A percentile compares a stretch with the other conserved stretches of the same genome.
Conservation (phyloP, 2,329 filamentous ascomycete genomes). For the Fusarium secorum region DNA sequence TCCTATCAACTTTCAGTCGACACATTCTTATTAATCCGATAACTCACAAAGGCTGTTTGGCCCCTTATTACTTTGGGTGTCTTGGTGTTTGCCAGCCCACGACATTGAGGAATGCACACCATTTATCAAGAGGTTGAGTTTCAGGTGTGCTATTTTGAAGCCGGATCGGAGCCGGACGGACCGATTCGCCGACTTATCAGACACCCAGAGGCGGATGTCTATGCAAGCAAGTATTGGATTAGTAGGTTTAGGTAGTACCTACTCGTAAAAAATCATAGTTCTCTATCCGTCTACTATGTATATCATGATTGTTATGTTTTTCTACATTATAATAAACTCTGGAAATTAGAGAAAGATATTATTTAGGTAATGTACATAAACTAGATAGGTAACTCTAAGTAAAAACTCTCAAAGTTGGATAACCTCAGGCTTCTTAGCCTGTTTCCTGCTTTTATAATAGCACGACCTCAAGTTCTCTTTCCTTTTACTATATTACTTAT, state of each 20-base stretch:
- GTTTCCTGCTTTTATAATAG: background rate
- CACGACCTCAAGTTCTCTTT: background rate
- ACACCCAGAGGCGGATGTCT: background rate
- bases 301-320: background rate
- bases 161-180: slow-evolving; percentile 11
- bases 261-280: background rate
- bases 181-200: slow-evolving; percentile 17
- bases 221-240: background rate
- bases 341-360: background rate
- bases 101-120: slow-evolving; percentile 7
- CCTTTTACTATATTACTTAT: background rate
- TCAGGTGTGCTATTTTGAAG: slow-evolving; percentile 18
- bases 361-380: background rate
- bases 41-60: background rate
- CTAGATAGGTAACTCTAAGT: background rate
- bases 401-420: background rate
- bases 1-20: background rate
- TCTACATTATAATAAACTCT: background rate
- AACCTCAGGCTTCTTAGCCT: background rate
- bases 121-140: slow-evolving; percentile 21
- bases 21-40: background rate
- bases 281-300: background rate
- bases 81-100: background rate
- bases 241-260: background rate
- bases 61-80: background rate